Percentiles rank a stretch among this genome's conserved stretches.
phyloP scores from a whole-genome alignment of 2,329 filamentous ascomycete species.

The Ophiostoma sp. region DNA sequence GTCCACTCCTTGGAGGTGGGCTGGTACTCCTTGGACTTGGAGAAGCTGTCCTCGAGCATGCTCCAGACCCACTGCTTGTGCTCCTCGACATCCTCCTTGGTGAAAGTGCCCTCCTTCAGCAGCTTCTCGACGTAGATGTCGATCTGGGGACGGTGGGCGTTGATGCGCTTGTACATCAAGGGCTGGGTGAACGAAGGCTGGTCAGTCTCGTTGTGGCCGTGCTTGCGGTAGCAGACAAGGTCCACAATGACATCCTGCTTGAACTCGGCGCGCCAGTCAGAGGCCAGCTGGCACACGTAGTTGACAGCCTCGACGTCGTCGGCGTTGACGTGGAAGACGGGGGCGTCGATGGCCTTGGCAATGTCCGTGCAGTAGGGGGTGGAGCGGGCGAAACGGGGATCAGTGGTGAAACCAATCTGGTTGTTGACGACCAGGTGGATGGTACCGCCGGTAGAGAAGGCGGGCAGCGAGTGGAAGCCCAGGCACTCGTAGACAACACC shows the following conservation, averaged over 20 bases:
- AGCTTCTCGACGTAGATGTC: constrained; percentile 91
- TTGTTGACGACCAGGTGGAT: constrained; percentile 98
- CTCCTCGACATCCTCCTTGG: constrained; percentile 94
- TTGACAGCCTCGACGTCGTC: constrained; percentile 98
- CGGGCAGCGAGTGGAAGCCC: constrained; percentile 91
- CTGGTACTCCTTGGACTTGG: constrained; percentile 95
- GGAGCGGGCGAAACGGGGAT: constrained; percentile 93
- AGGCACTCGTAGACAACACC: constrained; percentile 98
- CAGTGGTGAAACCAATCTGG: constrained; percentile 99
- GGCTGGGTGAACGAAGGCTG: constrained; percentile 99
- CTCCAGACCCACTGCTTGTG: constrained; percentile 99
- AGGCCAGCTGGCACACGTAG: constrained; percentile 93
- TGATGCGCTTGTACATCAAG: constrained; percentile 98
- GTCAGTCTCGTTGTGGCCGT: constrained; percentile 99
- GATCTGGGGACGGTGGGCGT: constrained; percentile 74
- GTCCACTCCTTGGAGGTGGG: constrained; percentile 97
- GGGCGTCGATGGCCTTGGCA: constrained; percentile 96
- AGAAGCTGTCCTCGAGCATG: constrained; percentile 96
- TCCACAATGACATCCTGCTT: constrained; percentile 98
- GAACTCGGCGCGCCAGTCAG: constrained; percentile 98
- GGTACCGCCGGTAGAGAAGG: constrained; percentile 94
- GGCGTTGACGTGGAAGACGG: constrained; percentile 98
- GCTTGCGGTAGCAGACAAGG: constrained; percentile 97
- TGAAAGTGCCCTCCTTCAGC: constrained; percentile 87
- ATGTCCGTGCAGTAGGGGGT: constrained; percentile 99